These are phyloP conservation scores for Podaxis sp. DNA, from an alignment of 768 basidiomycete genomes.

Conservation along the genomic window DNA sequence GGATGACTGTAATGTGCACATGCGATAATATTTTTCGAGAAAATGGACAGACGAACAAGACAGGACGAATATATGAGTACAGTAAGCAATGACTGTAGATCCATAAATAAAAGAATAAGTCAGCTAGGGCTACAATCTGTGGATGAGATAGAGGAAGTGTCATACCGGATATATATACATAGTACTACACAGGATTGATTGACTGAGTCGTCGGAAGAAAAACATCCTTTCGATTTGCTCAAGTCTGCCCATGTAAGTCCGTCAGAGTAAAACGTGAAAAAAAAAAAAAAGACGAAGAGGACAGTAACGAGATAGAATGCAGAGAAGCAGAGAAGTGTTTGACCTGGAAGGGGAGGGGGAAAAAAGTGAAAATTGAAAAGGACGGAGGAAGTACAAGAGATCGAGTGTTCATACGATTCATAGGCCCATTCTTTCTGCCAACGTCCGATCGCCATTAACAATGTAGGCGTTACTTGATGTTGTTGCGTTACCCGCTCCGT, in stretches of 20 bases:
- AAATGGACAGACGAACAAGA: background rate
- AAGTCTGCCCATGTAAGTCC: constrained; percentile 10
- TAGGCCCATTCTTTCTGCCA: constrained; percentile 81
- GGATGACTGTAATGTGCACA: background rate
- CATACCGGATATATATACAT: constrained; percentile 24
- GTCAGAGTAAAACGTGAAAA: constrained; percentile 11
- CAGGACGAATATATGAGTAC: constrained; percentile 11
- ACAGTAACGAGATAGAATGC: constrained; percentile 7
- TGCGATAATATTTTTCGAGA: background rate
- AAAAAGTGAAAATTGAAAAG: constrained; percentile 6
- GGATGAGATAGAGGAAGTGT: constrained; percentile 13
- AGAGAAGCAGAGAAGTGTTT: constrained; percentile 12
- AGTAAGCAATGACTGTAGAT: constrained; percentile 9
- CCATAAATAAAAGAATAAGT: constrained; percentile 13
- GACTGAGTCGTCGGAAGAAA: constrained; percentile 8
- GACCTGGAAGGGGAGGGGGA: background rate
- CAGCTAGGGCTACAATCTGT: constrained; percentile 24
- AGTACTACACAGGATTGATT: constrained; percentile 13
- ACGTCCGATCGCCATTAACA: constrained; percentile 62
- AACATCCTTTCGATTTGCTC: constrained; percentile 4
- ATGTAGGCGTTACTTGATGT: constrained; percentile 30
- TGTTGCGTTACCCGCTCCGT: constrained; percentile 26
- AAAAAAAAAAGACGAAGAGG: constrained; percentile 4
- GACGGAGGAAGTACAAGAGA: constrained; percentile 10
- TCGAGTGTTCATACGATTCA: constrained; percentile 26